Percentiles rank a stretch among this genome's conserved stretches.
These are phyloP conservation scores for Gracilariopsis chorda DNA, from an alignment of 23 red algal species.

Conservation along the genomic window DNA sequence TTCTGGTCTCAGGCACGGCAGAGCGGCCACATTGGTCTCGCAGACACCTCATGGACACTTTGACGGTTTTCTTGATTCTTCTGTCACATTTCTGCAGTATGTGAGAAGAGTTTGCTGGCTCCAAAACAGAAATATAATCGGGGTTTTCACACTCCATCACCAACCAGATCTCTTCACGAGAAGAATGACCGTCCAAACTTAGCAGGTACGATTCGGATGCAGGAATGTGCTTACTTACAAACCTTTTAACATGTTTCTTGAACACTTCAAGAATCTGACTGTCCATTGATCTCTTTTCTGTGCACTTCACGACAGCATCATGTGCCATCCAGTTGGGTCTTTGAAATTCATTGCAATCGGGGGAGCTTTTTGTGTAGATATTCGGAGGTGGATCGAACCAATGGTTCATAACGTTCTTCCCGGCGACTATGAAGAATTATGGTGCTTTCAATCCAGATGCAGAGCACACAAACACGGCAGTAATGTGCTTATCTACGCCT, in stretches of 20 bases:
- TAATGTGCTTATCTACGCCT: not conserved
- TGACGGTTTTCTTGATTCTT: not conserved
- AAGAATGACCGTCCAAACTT: slow-evolving; percentile 10
- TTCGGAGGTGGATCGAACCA: not conserved
- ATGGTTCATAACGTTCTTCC: not conserved
- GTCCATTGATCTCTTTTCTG: slow-evolving; percentile 22
- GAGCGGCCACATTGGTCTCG: not conserved
- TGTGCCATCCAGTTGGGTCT: not conserved
- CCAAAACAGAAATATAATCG: not conserved
- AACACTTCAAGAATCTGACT: not conserved
- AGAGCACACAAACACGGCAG: not conserved
- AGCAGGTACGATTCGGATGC: not conserved
- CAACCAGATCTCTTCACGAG: not conserved
- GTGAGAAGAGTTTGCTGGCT: not conserved
- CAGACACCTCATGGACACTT: not conserved
- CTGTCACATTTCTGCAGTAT: slow-evolving; percentile 10
- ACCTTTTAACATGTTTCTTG: slow-evolving; percentile 19
- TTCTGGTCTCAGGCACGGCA: not conserved
- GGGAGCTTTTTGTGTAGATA: not conserved
- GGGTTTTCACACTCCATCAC: not conserved
- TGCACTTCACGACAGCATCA: not conserved
- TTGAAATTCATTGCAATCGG: not conserved
- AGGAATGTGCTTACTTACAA: slow-evolving; percentile 2
- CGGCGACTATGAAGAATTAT: slow-evolving; percentile 31
- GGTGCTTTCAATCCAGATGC: slow-evolving; percentile 12